phyloP scores from a whole-genome alignment of 1,284 basidiomycete genomes.

The Termitomyces sp. region DNA sequence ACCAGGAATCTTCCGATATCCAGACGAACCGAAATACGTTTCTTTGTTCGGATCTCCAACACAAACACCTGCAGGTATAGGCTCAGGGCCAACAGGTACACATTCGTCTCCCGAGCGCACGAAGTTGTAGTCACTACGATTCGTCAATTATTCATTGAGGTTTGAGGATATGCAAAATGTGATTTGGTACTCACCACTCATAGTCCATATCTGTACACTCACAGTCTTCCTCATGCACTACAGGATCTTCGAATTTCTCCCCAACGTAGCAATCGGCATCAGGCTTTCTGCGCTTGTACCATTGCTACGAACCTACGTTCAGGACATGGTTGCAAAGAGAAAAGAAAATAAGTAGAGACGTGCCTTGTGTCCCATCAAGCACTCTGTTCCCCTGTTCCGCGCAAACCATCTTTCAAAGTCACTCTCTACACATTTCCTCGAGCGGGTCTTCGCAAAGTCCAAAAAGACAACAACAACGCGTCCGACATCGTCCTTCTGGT shows the following conservation, averaged over 20 bases:
- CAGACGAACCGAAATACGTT: conserved; percentile 84
- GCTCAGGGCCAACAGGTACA: conserved; percentile 79
- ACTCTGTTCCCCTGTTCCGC: conserved; percentile 60
- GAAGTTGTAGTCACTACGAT: conserved; percentile 81
- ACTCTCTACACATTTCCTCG: conserved; percentile 62
- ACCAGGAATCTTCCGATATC: conserved; percentile 90
- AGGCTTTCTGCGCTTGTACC: conserved; percentile 83
- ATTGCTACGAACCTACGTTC: conserved; percentile 58
- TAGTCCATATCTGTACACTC: conserved; percentile 84
- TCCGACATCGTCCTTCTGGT: conserved; percentile 51
- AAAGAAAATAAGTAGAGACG: conserved; percentile 15
- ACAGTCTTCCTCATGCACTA: conserved; percentile 80
- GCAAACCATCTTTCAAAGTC: conserved; percentile 94
- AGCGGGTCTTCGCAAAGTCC: conserved; percentile 75
- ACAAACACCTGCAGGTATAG: conserved; percentile 79
- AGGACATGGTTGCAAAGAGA: not conserved
- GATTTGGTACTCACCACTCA: conserved; percentile 67
- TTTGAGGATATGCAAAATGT: not conserved
- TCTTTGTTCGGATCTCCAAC: conserved; percentile 50
- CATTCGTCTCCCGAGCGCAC: conserved; percentile 71
- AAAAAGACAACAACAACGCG: conserved; percentile 75
- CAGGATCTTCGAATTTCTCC: conserved; percentile 84
- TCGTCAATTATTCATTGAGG: not conserved
- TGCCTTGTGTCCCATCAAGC: conserved; percentile 94
- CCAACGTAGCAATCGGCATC: conserved; percentile 90